phyloP scores from a whole-genome alignment of 2,329 filamentous ascomycete genomes.

The Fusarium mangiferae region DNA sequence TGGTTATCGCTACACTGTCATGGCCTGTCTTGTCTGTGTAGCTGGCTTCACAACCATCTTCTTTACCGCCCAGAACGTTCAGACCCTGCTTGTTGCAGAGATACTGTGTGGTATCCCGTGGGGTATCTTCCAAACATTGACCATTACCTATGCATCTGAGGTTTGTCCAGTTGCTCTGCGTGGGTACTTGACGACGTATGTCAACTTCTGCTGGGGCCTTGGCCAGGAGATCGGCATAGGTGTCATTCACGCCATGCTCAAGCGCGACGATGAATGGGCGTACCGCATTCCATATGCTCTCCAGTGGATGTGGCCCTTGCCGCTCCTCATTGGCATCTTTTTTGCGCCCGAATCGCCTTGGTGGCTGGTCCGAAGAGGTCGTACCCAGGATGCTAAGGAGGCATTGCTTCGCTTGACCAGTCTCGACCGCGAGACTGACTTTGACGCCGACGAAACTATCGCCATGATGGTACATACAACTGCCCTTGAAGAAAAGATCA shows the following conservation, averaged over 20 bases:
- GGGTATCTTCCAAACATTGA: slow-evolving; percentile 68
- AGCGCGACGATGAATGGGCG: slow-evolving; percentile 73
- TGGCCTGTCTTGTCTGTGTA: slow-evolving; percentile 64
- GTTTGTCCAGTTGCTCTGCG: slow-evolving; percentile 78
- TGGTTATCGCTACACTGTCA: slow-evolving; percentile 73
- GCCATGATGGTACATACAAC: slow-evolving; percentile 95
- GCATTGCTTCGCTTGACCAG: slow-evolving; percentile 74
- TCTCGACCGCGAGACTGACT: slow-evolving; percentile 71
- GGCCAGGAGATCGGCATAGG: slow-evolving; percentile 79
- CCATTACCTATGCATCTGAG: slow-evolving; percentile 75
- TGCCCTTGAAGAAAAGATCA: slow-evolving; percentile 80
- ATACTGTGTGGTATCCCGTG: slow-evolving; percentile 72
- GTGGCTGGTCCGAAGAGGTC: slow-evolving; percentile 78
- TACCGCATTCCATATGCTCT: slow-evolving; percentile 77
- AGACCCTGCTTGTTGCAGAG: slow-evolving; percentile 68
- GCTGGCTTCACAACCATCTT: slow-evolving; percentile 70
- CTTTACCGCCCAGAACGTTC: slow-evolving; percentile 71
- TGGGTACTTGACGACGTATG: slow-evolving; percentile 77
- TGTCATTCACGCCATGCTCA: slow-evolving; percentile 75
- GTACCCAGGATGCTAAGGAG: slow-evolving; percentile 72
- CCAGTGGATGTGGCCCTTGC: slow-evolving; percentile 82
- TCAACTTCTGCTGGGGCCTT: slow-evolving; percentile 83
- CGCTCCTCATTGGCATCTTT: slow-evolving; percentile 71
- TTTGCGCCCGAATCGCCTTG: slow-evolving; percentile 78
- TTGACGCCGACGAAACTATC: slow-evolving; percentile 84